Base-by-base conservation (phyloP, 768 basidiomycete genomes). In the Butyriboletus loyo region DNA sequence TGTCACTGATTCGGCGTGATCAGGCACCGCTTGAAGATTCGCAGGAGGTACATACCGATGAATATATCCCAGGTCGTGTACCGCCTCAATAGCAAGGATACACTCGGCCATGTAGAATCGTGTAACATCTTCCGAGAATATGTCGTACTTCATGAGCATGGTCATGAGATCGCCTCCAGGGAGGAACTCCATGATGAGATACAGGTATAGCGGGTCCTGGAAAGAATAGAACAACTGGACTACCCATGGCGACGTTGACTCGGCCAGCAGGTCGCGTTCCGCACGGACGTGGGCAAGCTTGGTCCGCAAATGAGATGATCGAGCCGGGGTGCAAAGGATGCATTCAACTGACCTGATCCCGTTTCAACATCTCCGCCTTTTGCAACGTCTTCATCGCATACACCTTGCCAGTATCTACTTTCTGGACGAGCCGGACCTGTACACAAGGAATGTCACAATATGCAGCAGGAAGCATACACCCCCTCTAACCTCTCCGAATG, bases 31-130 rank as follows among this genome's bases (percentile, higher is more conserved):
- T 8, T 25, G 38, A 6, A 45, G 5, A 46, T 36, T 42, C 19
- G 19, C 22, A 21, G 64, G 30, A 30, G 22, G 49, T 25, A 51
- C 87, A 45, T 54, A 93, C 95, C 95, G 89, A 71, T 99, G 96
- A 60, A 99, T 98, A 70, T 98, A 98, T 10, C 97, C 96, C n/a
- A 98, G 82, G 60, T 91, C 90, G 71, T 99, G 96, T 2, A 99
- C 95, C 2, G 95, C 97, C 68, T 99, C 95, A 54, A 99, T 97
- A 19, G 96, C 96, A 25, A 98, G 79, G 55, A 98, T 92, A 68
- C 94, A 97, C 71, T 99, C 96, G 24, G 96, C 96, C 84, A 99
- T 97, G 72, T 99, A 99, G 73, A 99, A 98, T 53, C 96, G 86
- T 28, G 93, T 95, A 34, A 98, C 96, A 66, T 98, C 96, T 71